Evolutionary conservation across 139 green algal species (phyloP), one percentile per base, ranked within the genome.

Genomic region (Chlamydomonas applanata): DNA sequence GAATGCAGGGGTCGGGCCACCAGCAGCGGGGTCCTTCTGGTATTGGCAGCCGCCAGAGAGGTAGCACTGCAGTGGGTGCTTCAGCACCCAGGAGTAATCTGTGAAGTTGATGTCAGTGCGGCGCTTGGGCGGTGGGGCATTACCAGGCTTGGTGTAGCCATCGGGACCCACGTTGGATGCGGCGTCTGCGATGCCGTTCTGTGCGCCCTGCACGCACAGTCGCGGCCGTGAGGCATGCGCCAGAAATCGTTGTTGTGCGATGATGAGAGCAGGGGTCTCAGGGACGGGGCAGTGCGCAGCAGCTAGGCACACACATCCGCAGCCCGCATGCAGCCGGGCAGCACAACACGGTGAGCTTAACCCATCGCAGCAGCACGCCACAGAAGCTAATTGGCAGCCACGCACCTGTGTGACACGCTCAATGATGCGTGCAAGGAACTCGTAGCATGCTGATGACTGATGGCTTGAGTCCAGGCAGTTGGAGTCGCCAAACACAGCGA

Each of bases 381-480:
- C 16, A 20, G 11, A 69, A 54, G 13, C 9, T 14, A 25, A 54
- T 32, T 53, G 5, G 62, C 11, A 53, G 9, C 80, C 63, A 44
- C 75, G 32, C 9, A 44, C 64, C 29, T 59, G 32, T 25, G 82
- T 62, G 32, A 76, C 59, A 20, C 54, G 25, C 22, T 85, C 45
- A 11, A 88, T 36, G 14, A 82, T 45, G 1, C 16, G 71, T 9
- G 65, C 7, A 20, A 95, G 74, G 70, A 97, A 74, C 24, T 76
- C 82, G 44, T 85, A 90, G 83, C 91, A 97, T 73, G 84, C 71
- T 44, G 67, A 59, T 9, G 54, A 66, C 62, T 82, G 73, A 78
- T 97, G 91, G 68, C 82, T 91, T 73, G 84, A 92, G 87, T 99
- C 95, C 25, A 99, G 78, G 88, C 95, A 99, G 82, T 95, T 96